Evolutionary conservation across 768 basidiomycete genomes (phyloP), one percentile per base, ranked within the genome.

Genomic region (Royoungia palumana): DNA sequence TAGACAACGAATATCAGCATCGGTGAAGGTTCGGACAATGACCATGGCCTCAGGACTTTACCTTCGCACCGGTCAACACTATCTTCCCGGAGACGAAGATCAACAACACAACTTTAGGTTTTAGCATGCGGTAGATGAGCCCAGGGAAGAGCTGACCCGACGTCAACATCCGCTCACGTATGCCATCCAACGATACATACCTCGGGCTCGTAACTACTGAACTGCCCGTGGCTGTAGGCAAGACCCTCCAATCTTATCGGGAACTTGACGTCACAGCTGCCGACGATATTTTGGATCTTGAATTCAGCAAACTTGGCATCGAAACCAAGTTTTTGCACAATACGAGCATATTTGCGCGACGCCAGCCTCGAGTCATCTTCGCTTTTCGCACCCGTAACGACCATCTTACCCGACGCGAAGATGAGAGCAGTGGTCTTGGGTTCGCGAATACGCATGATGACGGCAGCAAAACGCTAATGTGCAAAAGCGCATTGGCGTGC

Each of bases 71-170:
- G 22, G 96, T 98, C 66, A 99, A 73, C 49, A 99, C 96, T 60
- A 98, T 98, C 77, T 98, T 99, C 27, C 96, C 96, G 21, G 94
- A 97, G 12, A 98, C 96, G 72, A 99, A 99, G 62, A 99, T 98
- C 44, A 99, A 79, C 35, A 99, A 75, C 35, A 99, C 96, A 55
- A 99, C 96, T 73, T 99, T 99, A 7, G 96, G 96, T 70, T 97
- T 96, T 73, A 97, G 89, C 96, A 98, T 98, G 59, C 95, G 89
- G 65, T 99, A 98, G 67, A 99, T 98, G 38, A 99, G 80, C 63
- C 96, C 95, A 46, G 96, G 95, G 85, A 99, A 98, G 47, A 98
- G 74, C 95, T 98, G 49, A 16, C 8, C 16, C 5, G 2, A 22
- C 17, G 25, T 64, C 17, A 56, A 20, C 10, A 19, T 1, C 13